These are phyloP conservation scores for Glycine latifolia DNA, from an alignment of 306 rosid genomes.

Conservation along the genomic window DNA sequence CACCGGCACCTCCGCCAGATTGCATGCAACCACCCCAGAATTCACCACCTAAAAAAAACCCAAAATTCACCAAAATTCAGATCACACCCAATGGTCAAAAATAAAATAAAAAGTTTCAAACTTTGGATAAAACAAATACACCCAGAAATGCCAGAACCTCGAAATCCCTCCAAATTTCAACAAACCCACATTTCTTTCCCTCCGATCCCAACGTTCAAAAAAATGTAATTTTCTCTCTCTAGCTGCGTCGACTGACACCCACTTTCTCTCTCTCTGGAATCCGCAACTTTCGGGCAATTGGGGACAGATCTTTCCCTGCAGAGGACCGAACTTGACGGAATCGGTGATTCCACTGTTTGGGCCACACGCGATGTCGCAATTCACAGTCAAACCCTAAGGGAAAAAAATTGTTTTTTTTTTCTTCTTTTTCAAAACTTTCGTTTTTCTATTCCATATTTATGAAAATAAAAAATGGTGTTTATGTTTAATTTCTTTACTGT, in stretches of 20 bases:
- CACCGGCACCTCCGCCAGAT: slow-evolving; percentile 71
- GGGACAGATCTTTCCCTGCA: slow-evolving; percentile 58
- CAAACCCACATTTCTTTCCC: slow-evolving; percentile 63
- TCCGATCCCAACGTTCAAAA: slow-evolving; percentile 91
- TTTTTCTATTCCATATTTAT: slow-evolving; percentile 8
- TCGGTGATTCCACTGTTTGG: slow-evolving; percentile 61
- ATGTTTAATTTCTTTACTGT: background rate
- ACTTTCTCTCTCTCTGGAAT: slow-evolving; percentile 63
- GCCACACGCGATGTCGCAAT: slow-evolving; percentile 60
- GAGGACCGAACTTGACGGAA: slow-evolving; percentile 68
- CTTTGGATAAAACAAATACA: slow-evolving; percentile 14
- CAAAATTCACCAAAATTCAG: slow-evolving; percentile 40
- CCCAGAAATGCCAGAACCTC: slow-evolving; percentile 37
- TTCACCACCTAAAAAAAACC: slow-evolving; percentile 11
- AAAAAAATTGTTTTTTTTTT: background rate
- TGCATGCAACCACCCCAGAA: slow-evolving; percentile 76
- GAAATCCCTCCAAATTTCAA: slow-evolving; percentile 52
- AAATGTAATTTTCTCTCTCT: slow-evolving; percentile 51
- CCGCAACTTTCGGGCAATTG: slow-evolving; percentile 62
- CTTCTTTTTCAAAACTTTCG: background rate
- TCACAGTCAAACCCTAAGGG: slow-evolving; percentile 70
- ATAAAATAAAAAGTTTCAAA: background rate
- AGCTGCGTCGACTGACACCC: slow-evolving; percentile 45
- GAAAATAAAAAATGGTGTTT: slow-evolving; percentile 32
- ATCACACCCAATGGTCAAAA: slow-evolving; percentile 39